These are phyloP conservation scores for Tolypocladium amazonense DNA, from an alignment of 2,329 filamentous ascomycete genomes.

Conservation along the genomic window DNA sequence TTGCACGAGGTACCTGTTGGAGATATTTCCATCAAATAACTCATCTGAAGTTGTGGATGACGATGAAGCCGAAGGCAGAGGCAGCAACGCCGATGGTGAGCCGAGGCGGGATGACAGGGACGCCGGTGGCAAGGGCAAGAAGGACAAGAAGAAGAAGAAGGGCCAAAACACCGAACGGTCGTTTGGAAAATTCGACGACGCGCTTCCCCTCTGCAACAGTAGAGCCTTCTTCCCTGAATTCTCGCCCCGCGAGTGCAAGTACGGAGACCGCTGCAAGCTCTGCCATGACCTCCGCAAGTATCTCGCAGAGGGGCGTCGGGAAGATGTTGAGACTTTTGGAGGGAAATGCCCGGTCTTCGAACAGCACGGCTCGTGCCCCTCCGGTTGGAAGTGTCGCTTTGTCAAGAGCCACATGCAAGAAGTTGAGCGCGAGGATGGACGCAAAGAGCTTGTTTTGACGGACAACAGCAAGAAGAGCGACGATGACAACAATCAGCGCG, in stretches of 20 bases:
- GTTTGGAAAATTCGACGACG: slow-evolving; percentile 73
- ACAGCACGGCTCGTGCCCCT: slow-evolving; percentile 61
- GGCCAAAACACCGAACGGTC: slow-evolving; percentile 72
- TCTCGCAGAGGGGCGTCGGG: slow-evolving; percentile 68
- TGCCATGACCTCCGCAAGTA: slow-evolving; percentile 82
- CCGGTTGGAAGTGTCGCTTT: slow-evolving; percentile 93
- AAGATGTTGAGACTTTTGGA: slow-evolving; percentile 65
- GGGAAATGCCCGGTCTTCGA: slow-evolving; percentile 78
- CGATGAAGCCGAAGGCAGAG: slow-evolving; percentile 37
- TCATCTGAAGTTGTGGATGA: slow-evolving; percentile 27
- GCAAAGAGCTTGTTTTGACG: slow-evolving; percentile 68
- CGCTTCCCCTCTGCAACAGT: slow-evolving; percentile 66
- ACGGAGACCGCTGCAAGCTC: slow-evolving; percentile 70
- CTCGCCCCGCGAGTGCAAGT: slow-evolving; percentile 65
- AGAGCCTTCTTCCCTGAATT: slow-evolving; percentile 67
- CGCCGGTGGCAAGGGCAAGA: slow-evolving; percentile 25
- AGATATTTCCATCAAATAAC: slow-evolving; percentile 16
- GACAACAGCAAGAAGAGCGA: slow-evolving; percentile 26
- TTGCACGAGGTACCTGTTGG: slow-evolving; percentile 30
- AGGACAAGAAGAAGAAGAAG: slow-evolving; percentile 41
- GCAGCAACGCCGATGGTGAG: slow-evolving; percentile 20
- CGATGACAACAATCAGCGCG: slow-evolving; percentile 2
- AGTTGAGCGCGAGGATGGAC: slow-evolving; percentile 64
- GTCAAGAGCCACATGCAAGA: slow-evolving; percentile 80
- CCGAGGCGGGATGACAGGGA: slow-evolving; percentile 49